These are phyloP conservation scores for Glebionis coronaria DNA, from an alignment of 129 eudicot species.

Conservation along the genomic window DNA sequence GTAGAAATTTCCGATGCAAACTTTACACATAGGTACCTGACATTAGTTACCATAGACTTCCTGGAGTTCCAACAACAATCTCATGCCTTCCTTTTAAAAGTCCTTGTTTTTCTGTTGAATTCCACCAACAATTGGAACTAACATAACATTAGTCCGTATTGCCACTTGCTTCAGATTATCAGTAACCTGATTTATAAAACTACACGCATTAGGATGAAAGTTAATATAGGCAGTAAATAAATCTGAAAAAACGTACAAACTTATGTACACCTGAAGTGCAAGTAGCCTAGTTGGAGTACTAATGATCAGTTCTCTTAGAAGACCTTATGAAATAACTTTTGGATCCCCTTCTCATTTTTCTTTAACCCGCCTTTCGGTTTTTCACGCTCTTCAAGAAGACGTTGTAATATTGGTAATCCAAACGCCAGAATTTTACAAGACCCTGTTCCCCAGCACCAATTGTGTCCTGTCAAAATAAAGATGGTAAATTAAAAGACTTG, in stretches of 20 bases:
- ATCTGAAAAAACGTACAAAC: background rate
- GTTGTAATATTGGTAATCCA: constrained; percentile 92
- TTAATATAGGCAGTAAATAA: background rate
- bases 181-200: background rate
- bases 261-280: constrained; percentile 73
- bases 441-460: constrained; percentile 99
- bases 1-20: no score
- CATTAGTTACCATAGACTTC: no score
- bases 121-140: no score
- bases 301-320: constrained; percentile 80
- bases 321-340: constrained; percentile 51
- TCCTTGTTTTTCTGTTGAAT: no score
- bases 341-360: constrained; percentile 51
- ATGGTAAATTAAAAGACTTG: constrained; percentile 7
- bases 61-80: no score
- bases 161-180: no score
- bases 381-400: constrained; percentile 86
- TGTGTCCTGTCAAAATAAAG: constrained; percentile 58
- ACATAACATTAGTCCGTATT: no score
- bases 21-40: no score
- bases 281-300: constrained; percentile 97
- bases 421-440: constrained; percentile 97
- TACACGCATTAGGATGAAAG: background rate
- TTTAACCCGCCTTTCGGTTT: constrained; percentile 46
- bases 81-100: no score